These are phyloP conservation scores for Tricholomella constricta DNA, from an alignment of 768 basidiomycete species.

Conservation along the genomic window DNA sequence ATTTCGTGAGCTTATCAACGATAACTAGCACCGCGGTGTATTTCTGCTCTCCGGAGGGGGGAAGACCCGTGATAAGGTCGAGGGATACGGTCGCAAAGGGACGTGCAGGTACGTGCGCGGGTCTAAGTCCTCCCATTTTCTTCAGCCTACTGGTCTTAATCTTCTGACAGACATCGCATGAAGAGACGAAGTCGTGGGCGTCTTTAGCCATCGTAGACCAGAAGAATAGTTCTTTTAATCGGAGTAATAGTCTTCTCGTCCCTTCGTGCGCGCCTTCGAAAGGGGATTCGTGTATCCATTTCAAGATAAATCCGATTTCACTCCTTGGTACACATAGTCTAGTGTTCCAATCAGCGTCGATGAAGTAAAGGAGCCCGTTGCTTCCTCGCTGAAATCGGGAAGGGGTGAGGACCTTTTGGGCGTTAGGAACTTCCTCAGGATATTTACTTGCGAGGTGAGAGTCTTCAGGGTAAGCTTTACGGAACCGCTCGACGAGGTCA, in stretches of 20 bases:
- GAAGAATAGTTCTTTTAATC: constrained; percentile 9
- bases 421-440: background rate
- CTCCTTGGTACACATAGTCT: constrained; percentile 19
- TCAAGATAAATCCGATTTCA: background rate
- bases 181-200: background rate
- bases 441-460: background rate
- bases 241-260: background rate
- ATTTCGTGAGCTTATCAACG: background rate
- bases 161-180: background rate
- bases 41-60: background rate
- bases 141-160: background rate
- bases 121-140: background rate
- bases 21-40: background rate
- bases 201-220: background rate
- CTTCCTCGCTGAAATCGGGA: background rate
- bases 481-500: background rate
- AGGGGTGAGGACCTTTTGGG: background rate
- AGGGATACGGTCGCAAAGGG: background rate
- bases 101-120: background rate
- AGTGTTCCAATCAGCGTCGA: constrained; percentile 21
- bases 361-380: constrained; percentile 14
- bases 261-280: constrained; percentile 15
- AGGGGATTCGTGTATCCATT: constrained; percentile 20
- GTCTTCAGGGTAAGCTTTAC: background rate
- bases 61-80: background rate